phyloP scores from a whole-genome alignment of 768 basidiomycete species.

The Erythrobasidium yunnanense region DNA sequence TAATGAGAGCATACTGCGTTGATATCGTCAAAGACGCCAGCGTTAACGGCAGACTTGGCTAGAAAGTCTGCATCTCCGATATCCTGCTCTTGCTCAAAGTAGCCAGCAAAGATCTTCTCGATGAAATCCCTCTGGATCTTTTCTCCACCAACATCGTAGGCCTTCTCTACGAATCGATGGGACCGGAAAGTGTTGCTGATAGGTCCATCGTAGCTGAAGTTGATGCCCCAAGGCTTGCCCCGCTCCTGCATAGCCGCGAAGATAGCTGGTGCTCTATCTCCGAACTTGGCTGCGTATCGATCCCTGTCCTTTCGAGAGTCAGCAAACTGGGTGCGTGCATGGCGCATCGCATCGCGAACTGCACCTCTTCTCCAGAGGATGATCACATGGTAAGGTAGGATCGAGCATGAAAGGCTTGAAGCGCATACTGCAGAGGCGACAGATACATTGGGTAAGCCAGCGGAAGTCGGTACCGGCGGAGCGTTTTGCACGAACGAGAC shows the following conservation, averaged over 20 bases:
- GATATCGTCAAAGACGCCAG: background rate
- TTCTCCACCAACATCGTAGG: conserved; percentile 55
- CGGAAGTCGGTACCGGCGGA: background rate
- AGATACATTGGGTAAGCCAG: background rate
- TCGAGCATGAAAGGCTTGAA: conserved; percentile 37
- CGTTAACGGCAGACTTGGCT: conserved; percentile 13
- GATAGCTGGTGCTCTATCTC: conserved; percentile 32
- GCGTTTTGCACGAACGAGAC: conserved; percentile 18
- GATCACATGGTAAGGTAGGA: conserved; percentile 31
- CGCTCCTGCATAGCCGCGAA: conserved; percentile 30
- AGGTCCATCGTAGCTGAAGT: conserved; percentile 46
- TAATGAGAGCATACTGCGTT: background rate
- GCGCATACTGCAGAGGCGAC: conserved; percentile 1
- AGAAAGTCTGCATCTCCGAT: conserved; percentile 13
- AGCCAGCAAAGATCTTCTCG: conserved; percentile 48
- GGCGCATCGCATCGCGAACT: background rate
- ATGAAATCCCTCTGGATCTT: conserved; percentile 52
- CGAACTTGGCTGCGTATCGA: conserved; percentile 33
- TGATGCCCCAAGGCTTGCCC: conserved; percentile 25
- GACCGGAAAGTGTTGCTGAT: conserved; percentile 58
- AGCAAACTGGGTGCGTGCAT: background rate
- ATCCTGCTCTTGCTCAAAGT: conserved; percentile 28
- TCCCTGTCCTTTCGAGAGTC: conserved; percentile 21
- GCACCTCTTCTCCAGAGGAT: conserved; percentile 8
- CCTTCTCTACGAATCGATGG: conserved; percentile 62